Evolutionary conservation across 805 yeast species (phyloP), one percentile per base, ranked within the genome.

Genomic region (Sugiyamaella chiloensis): DNA sequence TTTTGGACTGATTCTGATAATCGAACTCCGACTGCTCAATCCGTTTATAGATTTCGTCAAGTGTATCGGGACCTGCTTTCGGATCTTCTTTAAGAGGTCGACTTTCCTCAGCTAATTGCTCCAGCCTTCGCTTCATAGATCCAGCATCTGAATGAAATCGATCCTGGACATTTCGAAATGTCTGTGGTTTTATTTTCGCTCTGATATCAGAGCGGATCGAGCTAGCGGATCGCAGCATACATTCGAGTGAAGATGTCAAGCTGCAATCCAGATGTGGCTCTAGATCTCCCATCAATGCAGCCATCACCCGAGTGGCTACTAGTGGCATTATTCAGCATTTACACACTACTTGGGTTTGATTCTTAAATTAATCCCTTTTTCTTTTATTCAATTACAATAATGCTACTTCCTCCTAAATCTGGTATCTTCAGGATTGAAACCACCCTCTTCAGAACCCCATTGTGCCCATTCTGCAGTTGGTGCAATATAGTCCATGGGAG

Each of bases 381-480:
- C n/a, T n/a, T n/a, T n/a, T n/a, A n/a, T n/a, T n/a, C n/a, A n/a
- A n/a, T n/a, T n/a, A n/a, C n/a, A n/a, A n/a, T n/a, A n/a, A n/a
- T n/a, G n/a, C n/a, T n/a, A n/a, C n/a, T n/a, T n/a, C 56, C 87
- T 73, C 57, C 76, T 80, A 55, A 69, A 81, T 59, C 83, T 75
- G 0, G 81, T 79, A 65, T 89, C 96, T 2, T 75, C 87, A 2
- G 97, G 97, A 56, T 84, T 87, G 70, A 89, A 89, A 0, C 97
- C 97, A 14, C 87, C 96, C 57, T 81, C 79, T 11, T 77, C 75
- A 19, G 90, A 79, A 1, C 96, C 97, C 79, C 87, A 89, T 50
- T 82, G 75, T 0, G 97, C 96, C 96, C 96, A 89, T 24, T 75
- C 79, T 0, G 96, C 96, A 0, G 97, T 89, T 56, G 81, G 82